These are phyloP conservation scores for Solanum stenotomum DNA, from an alignment of 257 asterid genomes.

Conservation along the genomic window DNA sequence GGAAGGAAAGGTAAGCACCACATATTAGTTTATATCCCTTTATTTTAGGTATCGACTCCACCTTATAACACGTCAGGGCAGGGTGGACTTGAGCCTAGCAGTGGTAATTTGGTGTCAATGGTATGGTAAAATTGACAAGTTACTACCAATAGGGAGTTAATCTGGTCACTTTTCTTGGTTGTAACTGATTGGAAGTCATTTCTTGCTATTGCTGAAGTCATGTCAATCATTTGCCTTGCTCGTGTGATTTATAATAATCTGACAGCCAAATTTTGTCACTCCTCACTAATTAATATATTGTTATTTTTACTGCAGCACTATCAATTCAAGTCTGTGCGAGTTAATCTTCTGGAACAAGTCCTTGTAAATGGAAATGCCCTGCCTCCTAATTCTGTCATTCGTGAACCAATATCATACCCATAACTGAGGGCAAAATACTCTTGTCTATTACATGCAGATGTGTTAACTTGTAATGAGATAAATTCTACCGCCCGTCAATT, in stretches of 20 bases:
- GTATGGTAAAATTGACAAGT: background rate
- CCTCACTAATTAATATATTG: too few species aligned
- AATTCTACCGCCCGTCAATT: background rate
- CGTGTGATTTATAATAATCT: background rate
- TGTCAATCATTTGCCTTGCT: background rate
- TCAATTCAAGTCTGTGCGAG: slow-evolving; percentile 68
- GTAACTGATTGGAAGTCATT: background rate
- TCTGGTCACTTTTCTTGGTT: background rate
- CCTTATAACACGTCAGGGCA: background rate
- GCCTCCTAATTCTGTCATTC: slow-evolving; percentile 2
- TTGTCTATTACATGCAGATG: background rate
- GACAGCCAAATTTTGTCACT: background rate
- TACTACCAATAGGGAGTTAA: background rate
- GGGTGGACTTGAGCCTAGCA: background rate
- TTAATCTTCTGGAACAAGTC: slow-evolving; percentile 20
- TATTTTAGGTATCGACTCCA: background rate
- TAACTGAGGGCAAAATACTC: background rate
- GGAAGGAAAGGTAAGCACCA: too few species aligned
- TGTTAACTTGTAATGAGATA: background rate
- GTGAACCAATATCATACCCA: slow-evolving; percentile 26
- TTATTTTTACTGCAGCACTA: slow-evolving; percentile 33
- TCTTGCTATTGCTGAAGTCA: background rate
- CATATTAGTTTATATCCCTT: background rate
- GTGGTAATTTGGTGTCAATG: background rate
- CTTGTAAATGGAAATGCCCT: too few species aligned